Percentiles rank a stretch among this genome's conserved stretches.
phyloP scores from a whole-genome alignment of 495 filamentous ascomycete species.

The Glarea lozoyensis region DNA sequence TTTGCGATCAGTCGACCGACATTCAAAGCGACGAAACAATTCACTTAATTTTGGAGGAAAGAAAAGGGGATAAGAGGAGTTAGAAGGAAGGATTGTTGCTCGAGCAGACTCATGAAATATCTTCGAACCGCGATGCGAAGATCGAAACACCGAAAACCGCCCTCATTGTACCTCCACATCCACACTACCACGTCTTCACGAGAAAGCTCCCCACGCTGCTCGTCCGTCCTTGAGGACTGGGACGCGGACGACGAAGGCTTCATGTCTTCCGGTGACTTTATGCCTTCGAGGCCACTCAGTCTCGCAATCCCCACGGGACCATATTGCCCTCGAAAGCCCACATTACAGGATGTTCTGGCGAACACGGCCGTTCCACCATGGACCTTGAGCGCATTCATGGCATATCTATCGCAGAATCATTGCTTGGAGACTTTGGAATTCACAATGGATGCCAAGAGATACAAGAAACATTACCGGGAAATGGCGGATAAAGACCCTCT shows the following conservation, averaged over 20 bases:
- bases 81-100: background rate
- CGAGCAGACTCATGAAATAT: slow-evolving; percentile 18
- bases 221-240: slow-evolving; percentile 36
- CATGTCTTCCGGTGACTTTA: slow-evolving; percentile 38
- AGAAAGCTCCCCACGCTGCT: slow-evolving; percentile 23
- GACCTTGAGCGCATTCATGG: slow-evolving; percentile 90
- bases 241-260: slow-evolving; percentile 50
- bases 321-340: slow-evolving; percentile 68
- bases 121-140: slow-evolving; percentile 38
- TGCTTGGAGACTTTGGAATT: slow-evolving; percentile 97
- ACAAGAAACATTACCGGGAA: slow-evolving; percentile 62
- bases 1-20: too few relatives aligned
- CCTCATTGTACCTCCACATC: slow-evolving; percentile 36
- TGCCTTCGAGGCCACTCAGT: slow-evolving; percentile 49
- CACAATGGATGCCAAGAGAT: slow-evolving; percentile 90
- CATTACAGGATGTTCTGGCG: slow-evolving; percentile 77
- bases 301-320: slow-evolving; percentile 52
- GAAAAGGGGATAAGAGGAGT: background rate
- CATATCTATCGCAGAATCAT: slow-evolving; percentile 95
- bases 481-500: slow-evolving; percentile 28
- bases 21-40: too few relatives aligned
- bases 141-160: slow-evolving; percentile 37
- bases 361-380: slow-evolving; percentile 84
- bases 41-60: slow-evolving; percentile 3
- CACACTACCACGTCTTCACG: slow-evolving; percentile 32